Conservation (phyloP, 2,329 filamentous ascomycete species). For the Geosmithia putterillii region DNA sequence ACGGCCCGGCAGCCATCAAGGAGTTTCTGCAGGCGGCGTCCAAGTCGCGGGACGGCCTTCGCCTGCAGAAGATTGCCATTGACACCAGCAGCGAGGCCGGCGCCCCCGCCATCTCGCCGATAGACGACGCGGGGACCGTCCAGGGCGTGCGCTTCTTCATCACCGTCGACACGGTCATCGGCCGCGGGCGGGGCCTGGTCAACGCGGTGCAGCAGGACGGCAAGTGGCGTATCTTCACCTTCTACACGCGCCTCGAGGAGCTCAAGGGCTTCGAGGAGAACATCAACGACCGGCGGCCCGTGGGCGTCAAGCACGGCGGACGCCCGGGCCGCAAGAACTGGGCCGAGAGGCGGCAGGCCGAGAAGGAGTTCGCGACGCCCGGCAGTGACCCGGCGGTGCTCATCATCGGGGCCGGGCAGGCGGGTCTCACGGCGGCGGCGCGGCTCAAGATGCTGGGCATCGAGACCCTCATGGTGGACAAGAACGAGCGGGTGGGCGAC, state of each 20-base stretch:
- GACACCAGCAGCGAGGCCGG: slow-evolving; percentile 34
- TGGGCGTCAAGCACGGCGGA: slow-evolving; percentile 43
- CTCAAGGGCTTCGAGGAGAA: slow-evolving; percentile 42
- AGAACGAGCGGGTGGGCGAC: slow-evolving; percentile 45
- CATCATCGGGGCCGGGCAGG: slow-evolving; percentile 50
- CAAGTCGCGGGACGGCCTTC: slow-evolving; percentile 20
- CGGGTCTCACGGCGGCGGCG: slow-evolving; percentile 43
- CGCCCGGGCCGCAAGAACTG: slow-evolving; percentile 44
- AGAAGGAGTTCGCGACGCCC: slow-evolving; percentile 28
- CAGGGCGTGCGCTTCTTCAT: slow-evolving; percentile 46
- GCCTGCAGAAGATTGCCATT: slow-evolving; percentile 28
- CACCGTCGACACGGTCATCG: slow-evolving; percentile 37
- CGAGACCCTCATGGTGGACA: slow-evolving; percentile 44
- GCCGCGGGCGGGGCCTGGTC: slow-evolving; percentile 42
- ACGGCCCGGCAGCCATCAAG: slow-evolving; percentile 22
- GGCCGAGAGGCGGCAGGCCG: slow-evolving; percentile 36
- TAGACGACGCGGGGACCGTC: slow-evolving; percentile 37
- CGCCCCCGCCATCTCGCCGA: slow-evolving; percentile 26
- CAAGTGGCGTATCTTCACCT: slow-evolving; percentile 48
- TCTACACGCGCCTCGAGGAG: slow-evolving; percentile 47
- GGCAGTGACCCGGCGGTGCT: slow-evolving; percentile 42
- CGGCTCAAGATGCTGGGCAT: slow-evolving; percentile 47
- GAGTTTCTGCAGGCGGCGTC: slow-evolving; percentile 21
- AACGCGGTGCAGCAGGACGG: slow-evolving; percentile 31
- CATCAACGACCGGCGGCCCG: slow-evolving; percentile 30